phyloP scores from a whole-genome alignment of 2,329 filamentous ascomycete species.

The Penicillium sp. region DNA sequence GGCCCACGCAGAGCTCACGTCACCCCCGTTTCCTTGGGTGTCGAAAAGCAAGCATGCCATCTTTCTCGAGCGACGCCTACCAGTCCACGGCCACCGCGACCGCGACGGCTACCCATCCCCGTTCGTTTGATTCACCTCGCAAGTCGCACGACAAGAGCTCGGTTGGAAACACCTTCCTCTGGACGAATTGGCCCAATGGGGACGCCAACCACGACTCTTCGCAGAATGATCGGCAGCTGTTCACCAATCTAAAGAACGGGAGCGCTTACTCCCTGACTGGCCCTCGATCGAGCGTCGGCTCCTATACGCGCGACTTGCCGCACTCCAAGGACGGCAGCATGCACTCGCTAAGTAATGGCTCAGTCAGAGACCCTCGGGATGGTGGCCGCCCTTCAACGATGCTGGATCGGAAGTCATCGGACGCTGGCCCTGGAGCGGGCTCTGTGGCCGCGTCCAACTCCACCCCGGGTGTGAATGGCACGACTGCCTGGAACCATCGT shows the following conservation, averaged over 20 bases:
- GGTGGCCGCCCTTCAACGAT: slow-evolving; percentile 25
- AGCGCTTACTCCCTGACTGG: slow-evolving; percentile 58
- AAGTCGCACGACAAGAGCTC: slow-evolving; percentile 43
- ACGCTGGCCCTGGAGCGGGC: slow-evolving; percentile 25
- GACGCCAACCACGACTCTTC: slow-evolving; percentile 38
- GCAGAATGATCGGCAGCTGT: slow-evolving; percentile 36
- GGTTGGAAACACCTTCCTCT: slow-evolving; percentile 44
- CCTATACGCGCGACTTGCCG: slow-evolving; percentile 39
- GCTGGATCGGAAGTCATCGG: slow-evolving; percentile 28
- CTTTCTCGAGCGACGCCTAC: slow-evolving; percentile 36
- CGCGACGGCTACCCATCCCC: slow-evolving; percentile 31
- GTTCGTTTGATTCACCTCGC: slow-evolving; percentile 38
- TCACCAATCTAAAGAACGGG: slow-evolving; percentile 43
- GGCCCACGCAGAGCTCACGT: slow-evolving; percentile 30
- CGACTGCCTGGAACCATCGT: slow-evolving; percentile 15
- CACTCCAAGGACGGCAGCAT: slow-evolving; percentile 43
- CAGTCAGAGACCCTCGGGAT: slow-evolving; percentile 31
- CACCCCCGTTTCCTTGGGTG: slow-evolving; percentile 18
- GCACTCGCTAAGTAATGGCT: slow-evolving; percentile 44
- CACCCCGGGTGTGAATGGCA: slow-evolving; percentile 28
- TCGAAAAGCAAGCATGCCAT: slow-evolving; percentile 32
- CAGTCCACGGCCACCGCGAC: slow-evolving; percentile 23
- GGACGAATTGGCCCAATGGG: slow-evolving; percentile 43
- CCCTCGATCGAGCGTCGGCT: slow-evolving; percentile 45
- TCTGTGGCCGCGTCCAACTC: slow-evolving; percentile 22